phyloP scores from a whole-genome alignment of 495 filamentous ascomycete species.

The Barbatosphaeria neglecta region DNA sequence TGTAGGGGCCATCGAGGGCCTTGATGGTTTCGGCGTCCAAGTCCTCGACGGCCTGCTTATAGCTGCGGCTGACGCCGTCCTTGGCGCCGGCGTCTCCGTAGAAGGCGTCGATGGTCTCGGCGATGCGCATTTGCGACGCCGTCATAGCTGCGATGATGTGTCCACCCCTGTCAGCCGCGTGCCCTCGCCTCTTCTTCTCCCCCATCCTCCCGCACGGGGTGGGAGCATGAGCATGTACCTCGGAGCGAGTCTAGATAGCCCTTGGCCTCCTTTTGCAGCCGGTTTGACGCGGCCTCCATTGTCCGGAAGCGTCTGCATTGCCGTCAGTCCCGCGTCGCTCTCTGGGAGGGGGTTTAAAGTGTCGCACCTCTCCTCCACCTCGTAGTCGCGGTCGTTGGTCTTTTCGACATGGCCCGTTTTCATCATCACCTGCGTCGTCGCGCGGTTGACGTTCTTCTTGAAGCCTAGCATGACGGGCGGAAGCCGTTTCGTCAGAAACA shows the following conservation, averaged over 20 bases:
- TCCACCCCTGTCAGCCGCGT: constrained; percentile 4
- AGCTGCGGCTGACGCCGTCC: constrained; percentile 88
- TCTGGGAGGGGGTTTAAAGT: not conserved
- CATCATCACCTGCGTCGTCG: constrained; percentile 99
- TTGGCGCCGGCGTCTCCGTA: constrained; percentile 92
- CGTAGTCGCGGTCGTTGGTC: constrained; percentile 96
- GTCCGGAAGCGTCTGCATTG: constrained; percentile 70
- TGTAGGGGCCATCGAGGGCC: constrained; percentile 91
- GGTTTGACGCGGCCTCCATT: constrained; percentile 85
- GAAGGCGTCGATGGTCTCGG: constrained; percentile 97
- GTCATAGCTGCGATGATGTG: constrained; percentile 78
- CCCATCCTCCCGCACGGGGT: not conserved
- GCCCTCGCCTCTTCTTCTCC: not conserved
- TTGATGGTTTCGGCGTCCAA: constrained; percentile 97
- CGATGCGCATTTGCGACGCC: constrained; percentile 97
- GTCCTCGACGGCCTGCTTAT: constrained; percentile 97
- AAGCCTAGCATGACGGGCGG: constrained; percentile 49
- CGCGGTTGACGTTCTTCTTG: constrained; percentile 98
- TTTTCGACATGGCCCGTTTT: constrained; percentile 97
- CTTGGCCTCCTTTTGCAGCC: constrained; percentile 93
- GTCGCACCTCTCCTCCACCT: constrained; percentile 83
- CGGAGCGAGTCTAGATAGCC: constrained; percentile 91
- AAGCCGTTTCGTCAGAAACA: not conserved
- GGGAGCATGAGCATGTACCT: constrained; percentile 44
- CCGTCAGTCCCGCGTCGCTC: not conserved